Evolutionary conservation across 148 eudicot species (phyloP), one percentile per base, ranked within the genome.

Genomic region (Cornus florida): DNA sequence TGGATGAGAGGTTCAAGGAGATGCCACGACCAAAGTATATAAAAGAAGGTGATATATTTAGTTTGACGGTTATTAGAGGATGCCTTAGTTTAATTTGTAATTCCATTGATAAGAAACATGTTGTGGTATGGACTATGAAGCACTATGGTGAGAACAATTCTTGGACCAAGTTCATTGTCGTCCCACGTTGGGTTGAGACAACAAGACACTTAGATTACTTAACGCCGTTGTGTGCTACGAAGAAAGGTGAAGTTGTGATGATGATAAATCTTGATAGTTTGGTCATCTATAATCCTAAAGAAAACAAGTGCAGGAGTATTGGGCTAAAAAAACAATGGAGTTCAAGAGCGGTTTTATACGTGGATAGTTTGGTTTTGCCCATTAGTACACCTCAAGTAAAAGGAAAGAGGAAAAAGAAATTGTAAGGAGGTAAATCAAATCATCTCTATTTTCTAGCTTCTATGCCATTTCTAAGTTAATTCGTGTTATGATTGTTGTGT

Each of bases 41-140:
- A 6, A 75, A 69, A 35, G 83, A 79, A 53, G 33, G 20, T 5
- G 78, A 65, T 67, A 85, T 79, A 53, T 72, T 74, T 46, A 65
- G 39, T 12, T 74, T 87, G 66, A 84, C 75, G 2, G 82, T 83
- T 39, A 48, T 89, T n/a, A 68, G 43, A 12, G 83, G 74, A 8
- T 78, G 80, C n/a, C 64, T 89, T 20, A 79, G 56, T 80, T 80
- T 86, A 48, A 33, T 87, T 35, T 35, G 38, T n/a, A 59, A 80
- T 67, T 71, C 78, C 73, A 75, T 75, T 79, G 13, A n/a, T 1
- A 23, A 50, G 22, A 41, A 32, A 57, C 72, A 69, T 38, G 68
- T 74, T 1, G 91, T 88, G 75, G 35, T 90, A 5, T 88, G 91
- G 92, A 75, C 87, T 39, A 77, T 89, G 89, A 80, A 85, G 77